Evolutionary conservation across 2,329 filamentous ascomycete genomes (phyloP), one percentile per base, ranked within the genome.

Genomic region (Cucurbitaria berberidis): DNA sequence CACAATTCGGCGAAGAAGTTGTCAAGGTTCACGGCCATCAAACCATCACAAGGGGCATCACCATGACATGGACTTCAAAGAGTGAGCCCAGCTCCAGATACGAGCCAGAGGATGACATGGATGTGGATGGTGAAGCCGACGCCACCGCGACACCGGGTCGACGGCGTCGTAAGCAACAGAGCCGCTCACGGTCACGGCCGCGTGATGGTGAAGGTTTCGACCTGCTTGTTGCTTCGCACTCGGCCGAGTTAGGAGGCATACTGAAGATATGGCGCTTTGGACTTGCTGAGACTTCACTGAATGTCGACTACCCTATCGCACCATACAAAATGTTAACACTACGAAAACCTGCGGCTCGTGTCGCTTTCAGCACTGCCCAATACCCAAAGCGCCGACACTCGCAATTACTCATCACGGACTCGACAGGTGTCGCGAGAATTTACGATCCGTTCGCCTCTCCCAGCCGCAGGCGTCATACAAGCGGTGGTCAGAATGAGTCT

Each of bases 401-500:
- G 0, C 80, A 81, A 39, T 68, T 87, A 10, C 75, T 88, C 8
- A 74, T 87, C 6, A 77, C 80, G 1, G 83, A 86, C 50, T 68
- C 77, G 1, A 77, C 75, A n/a, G 84, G 85, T 5, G 78, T 76
- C 36, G 81, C 84, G 24, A 83, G 84, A 47, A 75, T 87, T 13
- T 85, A 84, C 62, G 82, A 85, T 47, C 81, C 81, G 22, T 79
- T 84, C 27, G 74, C 80, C 15, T 66, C 63, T 15, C 48, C 61
- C 1, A 58, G 42, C 27, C 64, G 55, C 40, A 70, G 63, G 36
- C 67, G 64, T 30, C 62, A 53, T 24, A 32, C 57, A 46, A 59
- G 51, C 30, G 55, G 59, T 15, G 32, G 42, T 29, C 54, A 54
- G 6, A 41, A 50, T 6, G 64, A 73, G 15, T 19, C 50, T 43